Evolutionary conservation across 75 land plant genomes (phyloP).

Genomic region (Selaginella moellendorffii): DNA sequence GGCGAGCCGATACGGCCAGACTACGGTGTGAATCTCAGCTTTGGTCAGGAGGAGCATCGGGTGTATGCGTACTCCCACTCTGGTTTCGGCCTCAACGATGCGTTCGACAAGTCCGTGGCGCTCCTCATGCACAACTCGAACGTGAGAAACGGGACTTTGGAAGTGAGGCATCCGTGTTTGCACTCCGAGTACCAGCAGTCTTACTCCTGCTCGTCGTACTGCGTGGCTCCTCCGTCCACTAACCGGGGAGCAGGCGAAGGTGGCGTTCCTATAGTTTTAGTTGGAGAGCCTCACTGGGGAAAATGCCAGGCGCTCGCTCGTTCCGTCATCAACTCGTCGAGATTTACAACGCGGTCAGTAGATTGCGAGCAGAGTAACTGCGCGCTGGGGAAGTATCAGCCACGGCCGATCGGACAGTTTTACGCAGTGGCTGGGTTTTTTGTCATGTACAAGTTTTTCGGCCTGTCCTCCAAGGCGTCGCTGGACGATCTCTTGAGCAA

Average conservation of each 20-base stretch:
- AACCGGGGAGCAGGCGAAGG: slow-evolving; percentile 14
- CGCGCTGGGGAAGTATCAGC: slow-evolving; percentile 47
- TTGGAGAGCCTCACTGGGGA: slow-evolving; percentile 72
- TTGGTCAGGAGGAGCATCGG: slow-evolving; percentile 60
- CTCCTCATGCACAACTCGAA: slow-evolving; percentile 31
- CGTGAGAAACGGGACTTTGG: slow-evolving; percentile 4
- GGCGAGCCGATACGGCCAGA: slow-evolving; percentile 26
- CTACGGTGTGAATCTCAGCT: slow-evolving; percentile 46
- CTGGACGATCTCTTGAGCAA: slow-evolving; percentile 58
- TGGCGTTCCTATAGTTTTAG: slow-evolving; percentile 20
- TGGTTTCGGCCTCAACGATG: slow-evolving; percentile 96
- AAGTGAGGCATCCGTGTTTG: slow-evolving; percentile 78
- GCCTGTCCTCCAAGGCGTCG: slow-evolving; percentile 47
- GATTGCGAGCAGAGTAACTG: slow-evolving; percentile 59
- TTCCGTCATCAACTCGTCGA: slow-evolving; percentile 56
- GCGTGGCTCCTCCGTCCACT: slow-evolving; percentile 19
- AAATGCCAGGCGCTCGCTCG: slow-evolving; percentile 71
- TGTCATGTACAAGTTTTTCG: slow-evolving; percentile 87
- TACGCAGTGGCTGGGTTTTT: slow-evolving; percentile 89
- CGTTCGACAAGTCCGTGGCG: slow-evolving; percentile 91
- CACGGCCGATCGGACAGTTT: slow-evolving; percentile 61
- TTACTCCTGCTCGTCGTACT: slow-evolving; percentile 61
- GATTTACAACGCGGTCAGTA: slow-evolving; percentile 32
- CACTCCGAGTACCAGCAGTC: slow-evolving; percentile 54
- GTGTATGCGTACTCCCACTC: slow-evolving; percentile 81